Percentiles rank a stretch among this genome's conserved stretches.
phyloP scores from a whole-genome alignment of 169 alveolate species.

The Haemoproteus tartakovskyi region DNA sequence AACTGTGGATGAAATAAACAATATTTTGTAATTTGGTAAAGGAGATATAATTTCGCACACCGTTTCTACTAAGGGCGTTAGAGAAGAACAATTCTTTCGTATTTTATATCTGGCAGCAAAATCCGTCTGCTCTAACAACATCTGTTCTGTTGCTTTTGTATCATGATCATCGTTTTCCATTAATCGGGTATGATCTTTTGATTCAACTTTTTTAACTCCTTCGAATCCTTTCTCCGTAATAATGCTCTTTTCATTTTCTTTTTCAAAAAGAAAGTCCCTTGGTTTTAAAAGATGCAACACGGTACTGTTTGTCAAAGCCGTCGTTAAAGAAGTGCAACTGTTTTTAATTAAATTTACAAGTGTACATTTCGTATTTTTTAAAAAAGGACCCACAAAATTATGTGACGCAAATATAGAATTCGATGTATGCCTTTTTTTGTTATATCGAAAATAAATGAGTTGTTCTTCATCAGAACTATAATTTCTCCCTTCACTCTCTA shows the following conservation, averaged over 20 bases:
- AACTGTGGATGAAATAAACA: constrained; percentile 81
- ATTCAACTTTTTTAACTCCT: not conserved
- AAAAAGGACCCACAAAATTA: constrained; percentile 60
- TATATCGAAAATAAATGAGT: not conserved
- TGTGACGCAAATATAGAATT: constrained; percentile 28
- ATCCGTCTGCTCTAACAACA: constrained; percentile 36
- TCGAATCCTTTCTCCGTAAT: not conserved
- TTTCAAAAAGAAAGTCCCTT: constrained; percentile 11
- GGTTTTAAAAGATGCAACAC: constrained; percentile 51
- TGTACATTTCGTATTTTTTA: constrained; percentile 40
- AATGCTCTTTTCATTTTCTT: not conserved
- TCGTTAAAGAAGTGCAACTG: constrained; percentile 56
- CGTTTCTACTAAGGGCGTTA: constrained; percentile 44
- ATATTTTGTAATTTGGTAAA: constrained; percentile 81
- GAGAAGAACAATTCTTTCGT: constrained; percentile 28
- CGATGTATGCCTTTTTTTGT: constrained; percentile 2
- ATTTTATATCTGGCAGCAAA: constrained; percentile 4
- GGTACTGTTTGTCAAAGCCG: constrained; percentile 36
- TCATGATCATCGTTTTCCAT: constrained; percentile 3
- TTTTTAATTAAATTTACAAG: constrained; percentile 52
- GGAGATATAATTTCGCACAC: constrained; percentile 83
- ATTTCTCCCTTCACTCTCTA: not conserved
- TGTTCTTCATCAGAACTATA: not conserved
- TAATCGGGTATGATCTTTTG: not conserved
- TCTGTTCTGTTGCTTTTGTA: constrained; percentile 15